These are phyloP conservation scores for Neurospora sp. DNA, from an alignment of 495 filamentous ascomycete genomes.

Conservation along the genomic window DNA sequence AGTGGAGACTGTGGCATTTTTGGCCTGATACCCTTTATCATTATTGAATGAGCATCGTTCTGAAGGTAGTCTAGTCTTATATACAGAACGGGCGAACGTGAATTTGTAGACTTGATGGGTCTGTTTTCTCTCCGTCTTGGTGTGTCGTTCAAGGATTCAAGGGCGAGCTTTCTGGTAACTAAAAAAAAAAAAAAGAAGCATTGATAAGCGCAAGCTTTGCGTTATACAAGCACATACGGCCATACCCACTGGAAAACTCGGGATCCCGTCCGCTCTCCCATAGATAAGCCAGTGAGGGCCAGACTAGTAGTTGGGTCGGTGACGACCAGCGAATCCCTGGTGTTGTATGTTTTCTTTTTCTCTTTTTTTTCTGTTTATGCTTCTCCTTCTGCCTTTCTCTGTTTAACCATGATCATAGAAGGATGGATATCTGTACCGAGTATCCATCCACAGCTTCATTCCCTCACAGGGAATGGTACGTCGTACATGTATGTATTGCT, in stretches of 20 bases:
- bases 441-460: too few species aligned
- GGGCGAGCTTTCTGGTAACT: too few species aligned
- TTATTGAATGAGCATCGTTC: not conserved
- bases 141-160: not conserved
- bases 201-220: not conserved
- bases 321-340: conserved; percentile 28
- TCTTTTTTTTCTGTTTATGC: too few species aligned
- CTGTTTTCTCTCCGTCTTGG: too few species aligned
- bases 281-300: not conserved
- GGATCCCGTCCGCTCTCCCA: conserved; percentile 40
- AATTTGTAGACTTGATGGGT: too few species aligned
- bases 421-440: too few species aligned
- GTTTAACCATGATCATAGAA: too few species aligned
- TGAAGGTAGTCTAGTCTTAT: not conserved
- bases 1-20: not conserved
- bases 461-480: too few species aligned
- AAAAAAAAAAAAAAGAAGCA: not conserved
- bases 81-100: not conserved
- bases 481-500: too few species aligned
- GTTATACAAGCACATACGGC: conserved; percentile 24
- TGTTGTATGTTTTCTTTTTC: conserved; percentile 14
- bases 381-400: too few species aligned
- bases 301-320: conserved; percentile 40
- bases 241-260: conserved; percentile 34
- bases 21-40: not conserved